These are phyloP conservation scores for Atkinsonella hypoxylon DNA, from an alignment of 2,329 filamentous ascomycete genomes.

Conservation along the genomic window DNA sequence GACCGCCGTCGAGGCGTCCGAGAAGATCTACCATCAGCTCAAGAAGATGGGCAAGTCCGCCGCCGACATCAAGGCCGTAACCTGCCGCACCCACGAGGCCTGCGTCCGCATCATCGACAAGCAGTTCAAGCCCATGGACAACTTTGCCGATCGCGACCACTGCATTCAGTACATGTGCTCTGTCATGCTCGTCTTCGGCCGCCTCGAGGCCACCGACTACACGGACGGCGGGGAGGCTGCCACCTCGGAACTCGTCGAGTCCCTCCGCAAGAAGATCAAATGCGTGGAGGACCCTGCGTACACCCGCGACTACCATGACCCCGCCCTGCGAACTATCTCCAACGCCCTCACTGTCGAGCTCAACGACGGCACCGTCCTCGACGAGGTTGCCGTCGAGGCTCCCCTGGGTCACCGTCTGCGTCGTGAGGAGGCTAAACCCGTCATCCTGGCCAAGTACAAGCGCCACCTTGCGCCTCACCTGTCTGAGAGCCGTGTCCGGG, in stretches of 20 bases:
- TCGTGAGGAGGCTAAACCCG: constrained; percentile 93
- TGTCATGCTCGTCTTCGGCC: constrained; percentile 91
- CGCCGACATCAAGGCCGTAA: constrained; percentile 84
- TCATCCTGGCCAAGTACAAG: constrained; percentile 93
- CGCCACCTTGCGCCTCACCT: constrained; percentile 81
- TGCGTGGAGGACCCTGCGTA: constrained; percentile 95
- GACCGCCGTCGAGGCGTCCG: constrained; percentile 89
- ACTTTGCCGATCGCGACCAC: constrained; percentile 98
- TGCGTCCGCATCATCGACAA: constrained; percentile 99
- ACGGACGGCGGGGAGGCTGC: constrained; percentile 86
- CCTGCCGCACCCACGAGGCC: constrained; percentile 94
- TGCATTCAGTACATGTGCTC: constrained; percentile 99
- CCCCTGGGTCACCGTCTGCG: constrained; percentile 85
- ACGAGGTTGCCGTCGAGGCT: constrained; percentile 86
- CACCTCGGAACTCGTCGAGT: constrained; percentile 78
- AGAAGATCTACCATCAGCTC: constrained; percentile 77
- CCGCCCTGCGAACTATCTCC: constrained; percentile 85
- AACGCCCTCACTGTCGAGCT: constrained; percentile 92
- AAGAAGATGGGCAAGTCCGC: constrained; percentile 79
- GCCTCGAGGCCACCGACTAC: constrained; percentile 89
- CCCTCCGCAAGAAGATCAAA: constrained; percentile 82
- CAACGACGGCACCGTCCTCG: constrained; percentile 83
- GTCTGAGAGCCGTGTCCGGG: constrained; percentile 61
- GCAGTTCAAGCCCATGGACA: constrained; percentile 99
- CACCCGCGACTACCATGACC: constrained; percentile 92